A percentile compares a stretch with the other conserved stretches of the same genome.
phyloP scores from a whole-genome alignment of 164 flowering plant genomes.

The Hamamelis virginiana region DNA sequence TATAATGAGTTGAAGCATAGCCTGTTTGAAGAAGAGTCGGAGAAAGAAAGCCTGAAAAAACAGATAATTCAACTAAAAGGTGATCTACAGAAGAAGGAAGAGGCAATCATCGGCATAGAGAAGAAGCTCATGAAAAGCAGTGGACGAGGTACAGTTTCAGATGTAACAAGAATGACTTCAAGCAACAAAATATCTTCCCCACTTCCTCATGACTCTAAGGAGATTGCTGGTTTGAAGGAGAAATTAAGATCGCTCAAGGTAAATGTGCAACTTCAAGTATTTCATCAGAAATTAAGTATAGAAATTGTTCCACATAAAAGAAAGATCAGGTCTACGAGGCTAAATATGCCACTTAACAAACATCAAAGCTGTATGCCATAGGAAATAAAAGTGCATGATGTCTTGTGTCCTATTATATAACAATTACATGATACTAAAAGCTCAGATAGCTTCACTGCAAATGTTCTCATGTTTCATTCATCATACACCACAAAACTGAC shows the following conservation, averaged over 20 bases:
- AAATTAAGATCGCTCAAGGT: conserved; percentile 13
- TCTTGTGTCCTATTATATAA: background rate
- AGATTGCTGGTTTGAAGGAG: conserved; percentile 16
- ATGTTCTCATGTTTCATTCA: background rate
- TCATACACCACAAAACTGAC: background rate
- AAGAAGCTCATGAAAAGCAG: conserved; percentile 9
- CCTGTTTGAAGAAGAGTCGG: conserved; percentile 19
- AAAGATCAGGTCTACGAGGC: background rate
- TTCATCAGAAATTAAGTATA: background rate
- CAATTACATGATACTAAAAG: background rate
- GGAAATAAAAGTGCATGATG: background rate
- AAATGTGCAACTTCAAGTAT: background rate
- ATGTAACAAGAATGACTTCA: background rate
- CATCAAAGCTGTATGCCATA: background rate
- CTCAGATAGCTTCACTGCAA: background rate
- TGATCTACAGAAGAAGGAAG: conserved; percentile 29
- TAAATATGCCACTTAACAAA: background rate
- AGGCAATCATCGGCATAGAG: conserved; percentile 10
- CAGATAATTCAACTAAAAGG: conserved; percentile 20
- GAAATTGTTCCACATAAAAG: background rate
- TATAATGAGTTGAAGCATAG: conserved; percentile 41
- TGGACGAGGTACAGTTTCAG: conserved; percentile 9
- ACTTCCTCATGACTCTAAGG: conserved; percentile 8
- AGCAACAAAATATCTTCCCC: conserved; percentile 6
- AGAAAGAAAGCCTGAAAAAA: conserved; percentile 30